These are phyloP conservation scores for Leucaena leucocephala DNA, from an alignment of 306 rosid species.

Conservation along the genomic window DNA sequence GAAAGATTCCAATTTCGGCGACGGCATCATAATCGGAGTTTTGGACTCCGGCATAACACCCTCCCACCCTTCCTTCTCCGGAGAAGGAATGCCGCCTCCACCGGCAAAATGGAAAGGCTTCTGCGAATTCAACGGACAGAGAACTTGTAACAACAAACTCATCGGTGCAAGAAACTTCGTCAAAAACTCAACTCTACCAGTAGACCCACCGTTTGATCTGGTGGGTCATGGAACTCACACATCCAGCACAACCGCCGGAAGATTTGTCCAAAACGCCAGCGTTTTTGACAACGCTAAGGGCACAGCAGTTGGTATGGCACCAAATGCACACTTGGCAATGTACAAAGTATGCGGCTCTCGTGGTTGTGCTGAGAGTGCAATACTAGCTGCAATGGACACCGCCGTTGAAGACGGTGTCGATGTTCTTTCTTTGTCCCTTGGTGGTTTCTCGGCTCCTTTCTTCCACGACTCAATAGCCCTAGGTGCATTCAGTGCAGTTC, in stretches of 20 bases:
- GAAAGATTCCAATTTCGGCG: slow-evolving; percentile 53
- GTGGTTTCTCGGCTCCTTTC: slow-evolving; percentile 38
- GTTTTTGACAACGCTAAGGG: slow-evolving; percentile 61
- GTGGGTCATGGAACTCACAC: slow-evolving; percentile 82
- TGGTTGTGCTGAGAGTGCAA: slow-evolving; percentile 41
- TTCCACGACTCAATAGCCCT: slow-evolving; percentile 52
- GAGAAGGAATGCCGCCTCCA: slow-evolving; percentile 50
- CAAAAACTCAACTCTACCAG: not conserved
- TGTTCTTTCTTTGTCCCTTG: slow-evolving; percentile 67
- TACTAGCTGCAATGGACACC: slow-evolving; percentile 50
- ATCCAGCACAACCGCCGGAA: slow-evolving; percentile 60
- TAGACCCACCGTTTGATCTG: slow-evolving; percentile 48
- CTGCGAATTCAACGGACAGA: slow-evolving; percentile 53
- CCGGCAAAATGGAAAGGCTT: slow-evolving; percentile 73
- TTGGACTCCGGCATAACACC: slow-evolving; percentile 66
- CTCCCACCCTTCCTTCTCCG: slow-evolving; percentile 58
- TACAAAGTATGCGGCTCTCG: slow-evolving; percentile 42
- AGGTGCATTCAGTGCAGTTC: slow-evolving; percentile 62
- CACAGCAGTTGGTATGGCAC: slow-evolving; percentile 73
- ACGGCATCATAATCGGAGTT: slow-evolving; percentile 70
- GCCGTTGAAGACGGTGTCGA: slow-evolving; percentile 63
- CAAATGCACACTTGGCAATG: slow-evolving; percentile 63
- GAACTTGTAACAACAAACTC: slow-evolving; percentile 63
- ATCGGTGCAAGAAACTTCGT: slow-evolving; percentile 64
- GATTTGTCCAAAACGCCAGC: slow-evolving; percentile 45